Base-by-base conservation (phyloP, 2,329 filamentous ascomycete species). In the Pseudocercospora pini-densiflorae region DNA sequence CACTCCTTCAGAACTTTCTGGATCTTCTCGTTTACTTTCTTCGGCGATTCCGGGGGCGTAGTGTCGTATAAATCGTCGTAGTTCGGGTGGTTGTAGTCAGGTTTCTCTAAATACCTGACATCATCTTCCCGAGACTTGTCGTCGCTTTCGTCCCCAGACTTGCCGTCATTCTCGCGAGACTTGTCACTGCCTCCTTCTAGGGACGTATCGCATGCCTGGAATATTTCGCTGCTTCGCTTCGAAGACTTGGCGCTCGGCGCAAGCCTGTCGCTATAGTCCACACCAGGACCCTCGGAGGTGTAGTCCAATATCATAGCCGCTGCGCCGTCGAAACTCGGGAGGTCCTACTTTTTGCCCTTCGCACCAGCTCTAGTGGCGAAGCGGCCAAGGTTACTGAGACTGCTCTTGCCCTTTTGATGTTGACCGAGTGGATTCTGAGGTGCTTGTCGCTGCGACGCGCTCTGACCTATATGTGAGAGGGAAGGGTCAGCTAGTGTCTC, bases 351-450 rank as follows among this genome's bases (percentile, higher is more conserved):
- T 70, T 74, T 74, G 51, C 62, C 67, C 68, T 74, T 74, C 43
- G 77, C 75, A 3, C 77, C 77, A 49, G 80, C 79, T 6, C 80
- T 79, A 36, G 80, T 79, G n/a, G 81, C 78, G 61, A 84, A 81
- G 31, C 82, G 71, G 5, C 81, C 81, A 10, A 84, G 69, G 63
- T 81, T 79, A 49, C 80, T 79, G 65, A 83, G 71, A 70, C 80
- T 81, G n/a, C 77, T 78, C 71, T 79, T 78, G 7, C 72, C 72
- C 67, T 73, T 75, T 55, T 71, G 55, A 66, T 75, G 73, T 29
- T 67, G 47, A n/a, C 40, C 45, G 19, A 71, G 33, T 3, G 57
- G 40, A 12, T 58, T 63, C 43, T 65, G 51, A 29, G 63, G 63
- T 21, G 66, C 51, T 72, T 75, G 62, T 72, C 49, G 58, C 55